Evolutionary conservation across 768 basidiomycete species (phyloP).

Genomic region (Suillus ampliporus): DNA sequence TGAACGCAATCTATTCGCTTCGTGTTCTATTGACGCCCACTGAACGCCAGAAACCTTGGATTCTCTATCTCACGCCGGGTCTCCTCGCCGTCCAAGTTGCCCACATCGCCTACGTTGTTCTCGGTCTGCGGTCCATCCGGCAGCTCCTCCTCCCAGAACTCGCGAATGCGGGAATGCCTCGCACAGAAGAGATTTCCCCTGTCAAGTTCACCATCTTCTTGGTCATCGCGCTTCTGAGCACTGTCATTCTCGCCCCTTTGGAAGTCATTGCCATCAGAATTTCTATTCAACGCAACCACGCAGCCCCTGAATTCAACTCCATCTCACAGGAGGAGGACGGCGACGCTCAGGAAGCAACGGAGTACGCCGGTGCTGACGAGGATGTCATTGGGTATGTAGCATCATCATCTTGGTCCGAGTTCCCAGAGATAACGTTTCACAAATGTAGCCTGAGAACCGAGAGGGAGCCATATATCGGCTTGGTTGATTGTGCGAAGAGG

Average conservation of each 20-base stretch:
- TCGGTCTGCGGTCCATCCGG: constrained; percentile 49
- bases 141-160: constrained; percentile 65
- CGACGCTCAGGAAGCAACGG: constrained; percentile 60
- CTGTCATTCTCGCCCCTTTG: constrained; percentile 68
- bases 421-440: not conserved
- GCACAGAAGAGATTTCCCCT: constrained; percentile 50
- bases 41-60: constrained; percentile 79
- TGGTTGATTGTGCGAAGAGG: constrained; percentile 76
- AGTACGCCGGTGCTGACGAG: constrained; percentile 74
- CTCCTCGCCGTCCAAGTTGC: constrained; percentile 50
- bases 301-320: constrained; percentile 74
- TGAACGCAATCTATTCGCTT: constrained; percentile 60
- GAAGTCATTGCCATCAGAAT: constrained; percentile 82
- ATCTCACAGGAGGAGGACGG: constrained; percentile 76
- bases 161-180: constrained; percentile 36
- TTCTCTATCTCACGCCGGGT: constrained; percentile 80
- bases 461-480: constrained; percentile 77
- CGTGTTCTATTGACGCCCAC: constrained; percentile 81
- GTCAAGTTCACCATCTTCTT: constrained; percentile 62
- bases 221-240: constrained; percentile 58
- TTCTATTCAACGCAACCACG: constrained; percentile 86
- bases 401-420: constrained; percentile 3
- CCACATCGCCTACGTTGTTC: constrained; percentile 51
- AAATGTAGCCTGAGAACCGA: constrained; percentile 68
- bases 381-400: constrained; percentile 80